Evolutionary conservation across 768 basidiomycete species (phyloP).

Genomic region (Naganishia onofrii): DNA sequence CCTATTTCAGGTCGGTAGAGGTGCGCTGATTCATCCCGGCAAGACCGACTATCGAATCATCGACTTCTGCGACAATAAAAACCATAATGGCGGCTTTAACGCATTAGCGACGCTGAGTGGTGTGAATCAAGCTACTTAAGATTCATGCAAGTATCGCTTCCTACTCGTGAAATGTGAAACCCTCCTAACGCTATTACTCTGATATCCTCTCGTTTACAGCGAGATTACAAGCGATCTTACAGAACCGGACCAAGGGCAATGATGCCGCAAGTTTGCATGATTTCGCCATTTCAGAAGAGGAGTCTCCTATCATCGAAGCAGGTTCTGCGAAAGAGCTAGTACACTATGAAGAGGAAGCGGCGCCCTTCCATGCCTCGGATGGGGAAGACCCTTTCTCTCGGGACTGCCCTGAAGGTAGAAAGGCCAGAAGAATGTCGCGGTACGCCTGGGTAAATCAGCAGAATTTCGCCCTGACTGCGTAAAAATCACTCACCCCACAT

Average conservation of each 20-base stretch:
- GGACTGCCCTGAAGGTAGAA: not conserved
- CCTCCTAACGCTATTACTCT: not conserved
- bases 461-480: too few species aligned
- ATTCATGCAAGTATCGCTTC: not conserved
- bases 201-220: too few species aligned
- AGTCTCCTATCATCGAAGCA: not conserved
- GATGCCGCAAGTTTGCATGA: not conserved
- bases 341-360: not conserved
- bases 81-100: not conserved
- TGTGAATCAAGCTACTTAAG: not conserved
- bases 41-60: not conserved
- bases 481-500: too few species aligned
- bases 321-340: not conserved
- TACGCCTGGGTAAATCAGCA: not conserved
- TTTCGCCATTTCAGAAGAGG: not conserved
- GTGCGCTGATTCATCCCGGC: not conserved
- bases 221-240: not conserved
- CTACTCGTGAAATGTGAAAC: not conserved
- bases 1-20: not conserved
- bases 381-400: not conserved
- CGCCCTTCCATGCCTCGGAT: not conserved
- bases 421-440: not conserved
- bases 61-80: conserved; percentile 6
- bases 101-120: not conserved
- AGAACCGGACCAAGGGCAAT: not conserved